Base-by-base conservation (phyloP, 371 early-diverging fungal species). In the Mortierella sp. region DNA sequence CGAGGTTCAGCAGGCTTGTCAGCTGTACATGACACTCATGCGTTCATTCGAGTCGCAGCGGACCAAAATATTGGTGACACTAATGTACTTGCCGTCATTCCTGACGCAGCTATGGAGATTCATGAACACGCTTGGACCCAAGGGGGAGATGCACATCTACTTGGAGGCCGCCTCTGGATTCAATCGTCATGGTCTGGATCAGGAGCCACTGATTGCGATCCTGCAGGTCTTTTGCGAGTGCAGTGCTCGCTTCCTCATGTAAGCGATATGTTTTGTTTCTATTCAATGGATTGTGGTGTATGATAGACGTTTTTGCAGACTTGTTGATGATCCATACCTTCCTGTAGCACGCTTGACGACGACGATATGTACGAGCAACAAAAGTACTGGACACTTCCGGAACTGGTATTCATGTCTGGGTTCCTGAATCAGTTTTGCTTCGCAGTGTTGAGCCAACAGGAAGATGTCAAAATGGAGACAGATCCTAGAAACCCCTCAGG, bases 331-430 rank as follows among this genome's bases (percentile, higher is more conserved):
- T 16, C 14, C 50, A 47, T 65, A 31, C 21, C 6, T 0, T 10
- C 19, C 3, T 13, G 38, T 87, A 91, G 92, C 50, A 96, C 96
- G 0, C 83, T 96, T 31, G 96, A 96, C 60, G 97, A 97, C 79
- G 94, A 95, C 19, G 97, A 97, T 86, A 90, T 97, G 76, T 95
- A 95, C 75, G 89, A 90, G 34, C 89, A 91, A 13, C 90, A 93
- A 42, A 90, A 80, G 58, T 91, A 93, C 0, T 94, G 93, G 81
- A 89, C 91, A 21, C 80, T 92, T 1, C 81, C 80, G 1, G 92
- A 94, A 50, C 83, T 94, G 42, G 89, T 89, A 16, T 84, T 90
- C 26, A 81, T 95, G 74, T 91, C 94, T 9, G 87, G 86, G 3
- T 93, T 92, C 74, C 85, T 94, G 50, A 94, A 95, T 71, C 91